Base-by-base conservation (phyloP, 371 early-diverging fungal genomes). In the Encephalitozoon romaleae region DNA sequence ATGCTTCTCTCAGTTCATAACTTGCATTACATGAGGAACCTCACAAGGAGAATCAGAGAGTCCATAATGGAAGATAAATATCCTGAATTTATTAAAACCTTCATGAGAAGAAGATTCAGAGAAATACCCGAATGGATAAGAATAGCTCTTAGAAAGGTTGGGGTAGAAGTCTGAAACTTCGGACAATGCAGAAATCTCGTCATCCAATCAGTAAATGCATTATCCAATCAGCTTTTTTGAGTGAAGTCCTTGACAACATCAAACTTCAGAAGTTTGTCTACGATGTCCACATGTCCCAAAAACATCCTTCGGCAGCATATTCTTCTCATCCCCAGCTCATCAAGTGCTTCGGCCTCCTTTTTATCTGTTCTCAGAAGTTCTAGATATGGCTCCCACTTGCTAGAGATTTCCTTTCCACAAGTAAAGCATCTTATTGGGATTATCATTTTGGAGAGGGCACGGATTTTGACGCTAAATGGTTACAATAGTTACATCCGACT, bases 281-380 rank as follows among this genome's bases (percentile, higher is more conserved):
- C 95, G 82, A 97, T 88, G 79, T 98, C 97, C 39, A 96, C 95
- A 84, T 97, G 96, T 11, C 94, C 93, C 54, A 98, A 88, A 39
- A 95, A 90, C 95, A 97, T 96, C 78, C 97, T 90, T 72, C 99
- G 87, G 88, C 99, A 98, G 89, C 99, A 98, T 78, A 94, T 94
- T 67, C 99, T 89, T 87, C 91, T 91, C 72, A 98, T 87, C 47
- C 93, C 94, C 66, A 96, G 89, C 42, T 89, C 87, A 78, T 92
- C 91, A 74, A 98, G 87, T 32, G 97, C 91, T 75, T 76, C 77
- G 21, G 78, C 89, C 86, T 92, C 90, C 28, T 87, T 86, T 72
- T 88, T 88, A 52, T 90, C 90, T 25, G 87, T 82, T 76, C 90
- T 90, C 67, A 94, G 83, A 39, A 92, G 87, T 63, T 88, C 87